Evolutionary conservation across 345 rosid species (phyloP), one percentile per base, ranked within the genome.

Genomic region (Brassica cretica): DNA sequence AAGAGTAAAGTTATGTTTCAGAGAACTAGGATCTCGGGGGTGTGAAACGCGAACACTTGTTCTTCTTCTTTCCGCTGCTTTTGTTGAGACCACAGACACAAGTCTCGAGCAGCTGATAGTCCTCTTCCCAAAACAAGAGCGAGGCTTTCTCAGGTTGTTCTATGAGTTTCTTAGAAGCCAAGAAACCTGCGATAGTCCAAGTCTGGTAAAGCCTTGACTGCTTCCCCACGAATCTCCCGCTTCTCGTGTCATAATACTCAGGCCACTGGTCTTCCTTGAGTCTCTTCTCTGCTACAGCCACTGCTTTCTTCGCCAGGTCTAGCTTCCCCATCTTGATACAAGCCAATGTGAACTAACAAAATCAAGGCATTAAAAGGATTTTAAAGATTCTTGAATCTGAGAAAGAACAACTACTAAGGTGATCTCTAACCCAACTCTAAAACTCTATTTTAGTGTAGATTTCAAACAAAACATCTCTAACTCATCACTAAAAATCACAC

Each of bases 281-380:
- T 82, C 90, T 91, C 82, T 85, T 76, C 88, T 94, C 98, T 0
- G 94, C 97, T 79, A 85, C 75, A 68, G 84, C 49, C 5, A 92
- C 86, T 0, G 97, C 98, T 84, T 84, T 92, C 72, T 74, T 76
- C n/a, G 97, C 99, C 33, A 91, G 73, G 44, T 82, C 98, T 2
- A 86, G 83, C 82, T 81, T 94, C 61, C 91, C 97, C 97, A 91
- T 88, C 82, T 92, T 91, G 76, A 94, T 84, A 76, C 98, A 91
- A 32, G 96, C 98, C 87, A 94, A 76, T 10, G 98, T 89, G 84
- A 94, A 89, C 97, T 92, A 87, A 35, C 80, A 80, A 51, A 46
- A 27, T 9, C 74, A 44, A 73, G 0, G 2, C 53, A n/a, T 30
- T 9, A 24, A 14, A 78, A 6, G 7, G 9, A 18, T 6, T 61